Percentiles rank a stretch among this genome's conserved stretches.
Evolutionary conservation across 306 rosid genomes (phyloP).

Genomic region (Psophocarpus tetragonolobus): DNA sequence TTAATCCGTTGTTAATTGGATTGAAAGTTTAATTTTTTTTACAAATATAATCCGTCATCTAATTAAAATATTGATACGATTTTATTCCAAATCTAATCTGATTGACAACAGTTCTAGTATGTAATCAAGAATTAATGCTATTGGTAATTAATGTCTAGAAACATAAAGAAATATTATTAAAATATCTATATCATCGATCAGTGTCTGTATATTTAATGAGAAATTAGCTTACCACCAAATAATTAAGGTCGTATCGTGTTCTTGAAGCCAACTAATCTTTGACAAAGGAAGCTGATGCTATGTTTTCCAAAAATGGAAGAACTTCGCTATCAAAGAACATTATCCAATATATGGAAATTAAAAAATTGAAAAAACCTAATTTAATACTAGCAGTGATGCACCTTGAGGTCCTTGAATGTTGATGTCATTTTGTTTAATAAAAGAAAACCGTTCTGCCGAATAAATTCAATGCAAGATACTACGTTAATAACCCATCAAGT

Average conservation of each 20-base stretch:
- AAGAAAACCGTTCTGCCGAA: slow-evolving; percentile 31
- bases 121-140: slow-evolving; percentile 9
- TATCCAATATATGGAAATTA: slow-evolving; percentile 16
- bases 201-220: slow-evolving; percentile 31
- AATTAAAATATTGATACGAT: too few species aligned
- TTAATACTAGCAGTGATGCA: slow-evolving; percentile 31
- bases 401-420: slow-evolving; percentile 30
- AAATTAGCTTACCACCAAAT: slow-evolving; percentile 36
- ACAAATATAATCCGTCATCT: too few species aligned
- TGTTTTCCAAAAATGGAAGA: slow-evolving; percentile 33
- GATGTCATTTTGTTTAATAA: slow-evolving; percentile 44
- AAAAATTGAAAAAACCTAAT: slow-evolving; percentile 27
- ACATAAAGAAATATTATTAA: slow-evolving; percentile 8
- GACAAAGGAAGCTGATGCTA: slow-evolving; percentile 35
- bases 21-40: too few species aligned
- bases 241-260: slow-evolving; percentile 39
- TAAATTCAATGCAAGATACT: slow-evolving; percentile 32
- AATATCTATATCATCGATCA: slow-evolving; percentile 29
- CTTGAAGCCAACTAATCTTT: slow-evolving; percentile 43
- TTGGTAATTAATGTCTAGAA: slow-evolving; percentile 11
- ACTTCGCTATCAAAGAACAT: slow-evolving; percentile 31
- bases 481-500: slow-evolving; percentile 9
- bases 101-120: too few species aligned
- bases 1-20: too few species aligned
- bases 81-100: too few species aligned